Evolutionary conservation across 2,329 filamentous ascomycete genomes (phyloP).

Genomic region (Cladophialophora bantiana): DNA sequence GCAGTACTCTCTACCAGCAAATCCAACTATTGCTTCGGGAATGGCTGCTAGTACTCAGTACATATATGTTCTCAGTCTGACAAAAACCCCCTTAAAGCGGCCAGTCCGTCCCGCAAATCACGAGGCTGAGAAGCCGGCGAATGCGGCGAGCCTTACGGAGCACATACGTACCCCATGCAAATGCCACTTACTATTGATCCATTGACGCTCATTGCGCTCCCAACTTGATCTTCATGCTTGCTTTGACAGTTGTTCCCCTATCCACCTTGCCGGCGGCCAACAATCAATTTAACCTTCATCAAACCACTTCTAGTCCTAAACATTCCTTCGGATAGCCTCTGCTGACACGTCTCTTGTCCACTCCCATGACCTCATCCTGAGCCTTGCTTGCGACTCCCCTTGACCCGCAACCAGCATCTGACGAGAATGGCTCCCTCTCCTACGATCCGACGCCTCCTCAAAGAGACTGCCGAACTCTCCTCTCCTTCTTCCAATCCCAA

Average conservation of each 20-base stretch:
- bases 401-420: not conserved
- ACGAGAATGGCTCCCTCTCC: conserved; percentile 42
- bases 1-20: not conserved
- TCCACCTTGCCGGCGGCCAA: not conserved
- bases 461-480: conserved; percentile 88
- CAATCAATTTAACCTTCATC: not conserved
- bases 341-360: not conserved
- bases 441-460: conserved; percentile 59
- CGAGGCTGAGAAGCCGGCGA: not conserved
- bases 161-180: not conserved
- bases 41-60: not conserved
- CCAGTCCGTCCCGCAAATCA: not conserved
- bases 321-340: not conserved
- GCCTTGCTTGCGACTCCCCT: not conserved
- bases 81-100: not conserved
- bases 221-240: not conserved
- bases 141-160: not conserved
- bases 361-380: conserved; percentile 4
- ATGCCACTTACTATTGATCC: not conserved
- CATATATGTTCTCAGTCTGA: not conserved
- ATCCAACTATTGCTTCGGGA: not conserved
- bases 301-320: not conserved
- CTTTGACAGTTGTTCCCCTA: not conserved
- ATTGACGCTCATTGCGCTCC: not conserved
- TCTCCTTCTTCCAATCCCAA: conserved; percentile 75